Conservation (phyloP, 805 yeast species). For the Teunomyces atbi region DNA sequence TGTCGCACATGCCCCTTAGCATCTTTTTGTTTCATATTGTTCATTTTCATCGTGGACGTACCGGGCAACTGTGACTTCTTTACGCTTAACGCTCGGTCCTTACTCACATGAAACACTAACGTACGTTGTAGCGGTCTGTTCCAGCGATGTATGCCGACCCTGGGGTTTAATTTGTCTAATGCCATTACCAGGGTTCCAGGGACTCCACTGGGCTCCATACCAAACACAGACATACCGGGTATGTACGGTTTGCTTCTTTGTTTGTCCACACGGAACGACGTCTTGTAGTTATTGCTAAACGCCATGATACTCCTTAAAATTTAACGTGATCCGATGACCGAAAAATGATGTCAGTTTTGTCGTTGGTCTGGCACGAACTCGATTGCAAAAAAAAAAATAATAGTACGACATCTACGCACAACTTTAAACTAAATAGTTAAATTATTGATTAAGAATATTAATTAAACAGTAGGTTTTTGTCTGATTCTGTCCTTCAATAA, state of each 20-base stretch:
- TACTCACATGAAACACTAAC: slow-evolving; percentile 11
- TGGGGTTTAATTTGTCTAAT: not conserved
- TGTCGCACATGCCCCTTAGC: slow-evolving; percentile 2
- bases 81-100: slow-evolving; percentile 9
- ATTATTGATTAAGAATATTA: not conserved
- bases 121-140: slow-evolving; percentile 6
- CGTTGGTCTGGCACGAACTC: not conserved
- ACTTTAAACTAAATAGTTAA: not conserved
- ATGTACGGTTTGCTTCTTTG: slow-evolving; percentile 7
- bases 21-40: slow-evolving; percentile 5
- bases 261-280: slow-evolving; percentile 4
- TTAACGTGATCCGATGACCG: not conserved
- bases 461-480: slow-evolving; percentile 9
- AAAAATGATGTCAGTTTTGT: not conserved
- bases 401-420: not conserved
- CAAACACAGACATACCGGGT: slow-evolving; percentile 12
- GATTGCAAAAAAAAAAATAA: not conserved
- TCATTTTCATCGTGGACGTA: slow-evolving; percentile 12
- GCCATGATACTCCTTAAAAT: not conserved
- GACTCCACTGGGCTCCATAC: not conserved
- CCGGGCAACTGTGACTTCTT: slow-evolving; percentile 13
- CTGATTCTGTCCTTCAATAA: slow-evolving; percentile 31
- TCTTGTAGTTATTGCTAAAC: slow-evolving; percentile 3
- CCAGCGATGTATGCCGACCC: slow-evolving; percentile 4
- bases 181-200: slow-evolving; percentile 5